Evolutionary conservation across 345 rosid genomes (phyloP).

Genomic region (Boechera divaricarpa): DNA sequence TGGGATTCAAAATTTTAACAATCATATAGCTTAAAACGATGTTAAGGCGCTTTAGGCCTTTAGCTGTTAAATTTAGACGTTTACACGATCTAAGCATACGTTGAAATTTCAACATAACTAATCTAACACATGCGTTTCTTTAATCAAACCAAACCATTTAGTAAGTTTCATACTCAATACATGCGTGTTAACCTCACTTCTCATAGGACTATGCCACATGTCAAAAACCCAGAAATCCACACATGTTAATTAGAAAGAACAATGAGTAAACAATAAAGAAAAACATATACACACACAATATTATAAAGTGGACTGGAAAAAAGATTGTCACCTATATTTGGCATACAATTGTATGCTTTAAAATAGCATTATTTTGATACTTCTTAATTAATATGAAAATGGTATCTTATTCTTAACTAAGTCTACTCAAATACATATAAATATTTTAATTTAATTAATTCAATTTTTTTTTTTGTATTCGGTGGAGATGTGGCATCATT

Average conservation of each 20-base stretch:
- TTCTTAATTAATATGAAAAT: constrained; percentile 26
- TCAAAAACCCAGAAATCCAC: constrained; percentile 12
- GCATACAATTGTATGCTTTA: constrained; percentile 45
- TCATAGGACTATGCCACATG: constrained; percentile 31
- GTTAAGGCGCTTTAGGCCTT: too few relatives aligned
- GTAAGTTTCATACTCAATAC: not conserved
- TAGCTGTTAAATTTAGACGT: constrained; percentile 15
- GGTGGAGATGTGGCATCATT: constrained; percentile 42
- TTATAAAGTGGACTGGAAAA: constrained; percentile 18
- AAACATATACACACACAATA: not conserved
- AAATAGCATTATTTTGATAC: constrained; percentile 35
- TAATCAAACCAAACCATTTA: not conserved
- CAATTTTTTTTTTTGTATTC: constrained; percentile 23
- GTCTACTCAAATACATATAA: not conserved
- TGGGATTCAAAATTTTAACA: too few relatives aligned
- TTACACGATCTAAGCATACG: not conserved
- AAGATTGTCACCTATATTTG: constrained; percentile 44
- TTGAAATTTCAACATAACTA: not conserved
- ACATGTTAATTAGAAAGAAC: constrained; percentile 29
- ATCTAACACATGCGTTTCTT: constrained; percentile 1
- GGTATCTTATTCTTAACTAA: constrained; percentile 31
- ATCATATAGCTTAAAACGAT: too few relatives aligned
- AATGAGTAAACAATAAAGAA: not conserved
- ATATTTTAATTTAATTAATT: not conserved
- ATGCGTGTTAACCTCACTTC: not conserved